A percentile compares a stretch with the other conserved stretches of the same genome.
Conservation (phyloP, 2,329 filamentous ascomycete species). For the Alternaria conjuncta region DNA sequence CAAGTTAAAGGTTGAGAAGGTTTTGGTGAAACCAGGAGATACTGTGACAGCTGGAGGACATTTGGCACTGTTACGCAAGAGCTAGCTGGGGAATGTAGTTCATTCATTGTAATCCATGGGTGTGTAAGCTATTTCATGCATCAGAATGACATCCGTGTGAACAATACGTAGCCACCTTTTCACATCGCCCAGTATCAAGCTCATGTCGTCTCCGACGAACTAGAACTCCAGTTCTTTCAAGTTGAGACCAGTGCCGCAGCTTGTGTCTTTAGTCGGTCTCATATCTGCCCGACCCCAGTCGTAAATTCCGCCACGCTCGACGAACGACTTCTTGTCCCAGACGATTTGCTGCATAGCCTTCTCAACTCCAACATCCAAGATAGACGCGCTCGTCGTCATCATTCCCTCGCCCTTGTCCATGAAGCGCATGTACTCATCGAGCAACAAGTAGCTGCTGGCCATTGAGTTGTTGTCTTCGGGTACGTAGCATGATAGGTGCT, state of each 20-base stretch:
- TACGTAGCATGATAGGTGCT: background rate
- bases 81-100: background rate
- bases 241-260: background rate
- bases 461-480: conserved; percentile 3
- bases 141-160: background rate
- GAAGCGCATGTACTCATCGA: conserved; percentile 9
- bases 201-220: background rate
- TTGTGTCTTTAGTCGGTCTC: background rate
- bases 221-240: background rate
- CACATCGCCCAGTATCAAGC: background rate
- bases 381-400: background rate
- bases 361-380: conserved; percentile 2
- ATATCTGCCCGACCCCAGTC: conserved; percentile 4
- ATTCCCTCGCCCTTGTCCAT: background rate
- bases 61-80: conserved; percentile 34
- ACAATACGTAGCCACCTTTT: background rate
- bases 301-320: conserved; percentile 2
- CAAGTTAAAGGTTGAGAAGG: conserved; percentile 47
- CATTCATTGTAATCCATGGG: background rate
- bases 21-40: conserved; percentile 52
- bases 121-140: background rate
- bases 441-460: conserved; percentile 3
- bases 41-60: conserved; percentile 47
- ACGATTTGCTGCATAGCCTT: conserved; percentile 2
- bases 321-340: conserved; percentile 9